A percentile compares a stretch with the other conserved stretches of the same genome.
Evolutionary conservation across 129 eudicot genomes (phyloP).

Genomic region (Helianthus annuus): DNA sequence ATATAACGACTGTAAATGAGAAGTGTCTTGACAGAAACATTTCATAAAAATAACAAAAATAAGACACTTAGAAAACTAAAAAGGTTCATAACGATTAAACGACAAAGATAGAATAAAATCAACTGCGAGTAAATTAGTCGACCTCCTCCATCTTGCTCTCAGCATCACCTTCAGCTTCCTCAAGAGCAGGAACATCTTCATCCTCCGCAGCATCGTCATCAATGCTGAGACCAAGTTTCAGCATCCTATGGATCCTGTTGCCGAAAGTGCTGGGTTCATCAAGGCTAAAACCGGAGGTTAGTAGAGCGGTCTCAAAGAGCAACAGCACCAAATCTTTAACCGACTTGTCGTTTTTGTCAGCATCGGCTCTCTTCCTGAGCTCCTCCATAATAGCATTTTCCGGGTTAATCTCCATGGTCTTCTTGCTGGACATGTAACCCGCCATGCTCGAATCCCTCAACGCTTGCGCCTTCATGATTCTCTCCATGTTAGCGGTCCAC

Average conservation of each 20-base stretch:
- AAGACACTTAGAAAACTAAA: neutral
- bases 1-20: too few relatives aligned
- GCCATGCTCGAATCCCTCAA: slow-evolving; percentile 31
- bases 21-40: neutral
- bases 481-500: slow-evolving; percentile 32
- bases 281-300: slow-evolving; percentile 83
- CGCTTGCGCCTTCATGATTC: slow-evolving; percentile 30
- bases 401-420: slow-evolving; percentile 84
- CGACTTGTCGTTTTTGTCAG: slow-evolving; percentile 82
- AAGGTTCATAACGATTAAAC: neutral
- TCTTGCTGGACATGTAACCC: slow-evolving; percentile 28
- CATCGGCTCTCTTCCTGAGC: slow-evolving; percentile 81
- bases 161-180: slow-evolving; percentile 71
- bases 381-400: slow-evolving; percentile 86
- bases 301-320: slow-evolving; percentile 72
- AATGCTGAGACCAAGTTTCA: slow-evolving; percentile 84
- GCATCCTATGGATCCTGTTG: slow-evolving; percentile 39
- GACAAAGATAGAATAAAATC: neutral
- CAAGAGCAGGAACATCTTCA: slow-evolving; percentile 70
- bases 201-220: slow-evolving; percentile 65
- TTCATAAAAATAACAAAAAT: neutral
- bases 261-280: slow-evolving; percentile 88
- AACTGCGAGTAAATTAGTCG: slow-evolving; percentile 35
- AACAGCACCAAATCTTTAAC: slow-evolving; percentile 72
- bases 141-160: slow-evolving; percentile 97